Base-by-base conservation (phyloP, 768 basidiomycete species). In the Paxillus ammoniavirescens region DNA sequence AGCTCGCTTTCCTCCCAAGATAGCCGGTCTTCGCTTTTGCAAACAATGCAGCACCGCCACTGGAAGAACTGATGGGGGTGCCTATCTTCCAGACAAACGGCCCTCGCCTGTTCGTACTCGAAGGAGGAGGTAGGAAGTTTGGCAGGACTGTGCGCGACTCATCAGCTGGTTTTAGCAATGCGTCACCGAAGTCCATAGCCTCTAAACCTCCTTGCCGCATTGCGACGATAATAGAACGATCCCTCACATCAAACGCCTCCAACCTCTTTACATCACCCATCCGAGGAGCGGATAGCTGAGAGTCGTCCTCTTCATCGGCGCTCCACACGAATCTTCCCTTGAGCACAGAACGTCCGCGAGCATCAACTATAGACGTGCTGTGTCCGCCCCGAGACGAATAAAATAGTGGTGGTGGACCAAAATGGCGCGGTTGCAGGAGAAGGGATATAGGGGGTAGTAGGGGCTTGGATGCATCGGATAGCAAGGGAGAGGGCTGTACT, bases 351-450 rank as follows among this genome's bases (percentile, higher is more conserved):
- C 89, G 75, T 40, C 91, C 91, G 17, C 90, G 82, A n/a, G 86
- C 82, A 64, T 93, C 91, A 15, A 93, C 91, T 49, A 93, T 90
- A 5, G 88, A 77, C 0, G 91, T 93, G 61, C 91, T 93, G 62
- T 92, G 90, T 1, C 91, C 91, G 18, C 91, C 91, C n/a, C 91
- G 84, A 9, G 90, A 88, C 9, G 91, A 91, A 68, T 81, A 93
- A 72, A 93, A 93, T 15, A 93, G 69, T 1, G 91, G 88, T 5
- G 91, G 91, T 21, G 91, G 91, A 0, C 91, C 91, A 61, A 91
- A 93, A 65, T 91, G 90, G 37, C 77, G 79, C 8, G 91, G 87
- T 60, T 93, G 91, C 13, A 83, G 65, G 17, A 93, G 75, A 6
- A 93, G 76, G 15, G 91, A 93, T 49, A 91, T 85, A 0, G 90